Evolutionary conservation across 176 grass and related monocot species (phyloP), one percentile per base, ranked within the genome.

Genomic region (Aegilops longissima): DNA sequence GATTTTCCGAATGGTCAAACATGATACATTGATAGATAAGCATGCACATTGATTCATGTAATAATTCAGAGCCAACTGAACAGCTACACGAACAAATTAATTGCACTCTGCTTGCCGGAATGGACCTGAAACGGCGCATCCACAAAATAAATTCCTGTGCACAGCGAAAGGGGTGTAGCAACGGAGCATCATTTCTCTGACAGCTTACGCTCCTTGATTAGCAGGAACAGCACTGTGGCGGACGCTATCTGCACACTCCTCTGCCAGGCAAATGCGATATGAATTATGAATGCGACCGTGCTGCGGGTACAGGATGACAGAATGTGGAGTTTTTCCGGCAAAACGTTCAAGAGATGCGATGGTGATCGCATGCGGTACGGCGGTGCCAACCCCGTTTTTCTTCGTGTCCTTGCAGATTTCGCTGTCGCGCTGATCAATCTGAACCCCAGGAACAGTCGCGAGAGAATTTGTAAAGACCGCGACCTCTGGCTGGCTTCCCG

Each of bases 31-130:
- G 51, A 0, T 54, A 54, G 51, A 54, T 54, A 54, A 18, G 16
- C 14, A 0, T 54, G 51, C 51, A 54, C 51, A 0, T 51, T 51
- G 47, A 5, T 51, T 51, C 1, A 44, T 42, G 39, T 9, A 8
- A 40, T 40, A 9, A 40, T 40, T 40, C 39, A 40, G 39, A 16
- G 49, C 0, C 1, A 13, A 14, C 12, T 49, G 45, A 17, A 52
- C 51, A 54, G 63, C 27, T 77, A 71, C 18, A 76, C 18, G 78
- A 82, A 36, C 14, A 65, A 38, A 64, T 88, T 12, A 38, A 70
- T 88, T 12, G 73, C 83, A 0, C 25, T 80, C 56, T 84, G 66
- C 5, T 58, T 91, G 17, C 78, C 65, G 0, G 72, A 86, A 75
- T 49, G 42, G 23, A 18, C 92, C 82, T 25, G 58, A 8, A 8